These are phyloP conservation scores for Leccinum incarnatum DNA, from an alignment of 768 basidiomycete genomes.

Conservation along the genomic window DNA sequence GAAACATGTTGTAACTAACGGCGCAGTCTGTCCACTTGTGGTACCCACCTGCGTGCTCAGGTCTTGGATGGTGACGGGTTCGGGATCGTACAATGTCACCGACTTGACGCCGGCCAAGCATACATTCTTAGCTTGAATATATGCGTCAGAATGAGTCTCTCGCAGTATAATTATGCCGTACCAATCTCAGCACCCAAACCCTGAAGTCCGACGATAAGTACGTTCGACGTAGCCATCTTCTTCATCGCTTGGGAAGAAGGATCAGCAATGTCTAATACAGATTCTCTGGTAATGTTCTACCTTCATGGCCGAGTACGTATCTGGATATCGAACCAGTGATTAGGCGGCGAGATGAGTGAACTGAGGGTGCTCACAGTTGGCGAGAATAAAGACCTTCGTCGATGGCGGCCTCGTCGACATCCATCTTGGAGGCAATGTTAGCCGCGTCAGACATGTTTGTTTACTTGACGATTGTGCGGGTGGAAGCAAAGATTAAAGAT, in stretches of 20 bases:
- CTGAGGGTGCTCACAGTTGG: conserved; percentile 65
- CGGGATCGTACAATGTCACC: conserved; percentile 93
- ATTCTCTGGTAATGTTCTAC: conserved; percentile 36
- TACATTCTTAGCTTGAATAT: conserved; percentile 77
- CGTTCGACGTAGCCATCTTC: conserved; percentile 95
- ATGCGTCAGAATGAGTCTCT: conserved; percentile 15
- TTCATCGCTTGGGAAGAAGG: conserved; percentile 81
- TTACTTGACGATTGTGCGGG: conserved; percentile 1
- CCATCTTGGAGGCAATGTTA: conserved; percentile 57
- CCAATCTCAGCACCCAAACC: conserved; percentile 97
- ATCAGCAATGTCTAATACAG: conserved; percentile 16
- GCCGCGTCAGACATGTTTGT: conserved; percentile 36
- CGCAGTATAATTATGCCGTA: conserved; percentile 28
- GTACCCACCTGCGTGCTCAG: conserved; percentile 81
- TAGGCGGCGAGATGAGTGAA: conserved; percentile 9
- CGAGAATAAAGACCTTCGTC: conserved; percentile 94
- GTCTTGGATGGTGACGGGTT: conserved; percentile 83
- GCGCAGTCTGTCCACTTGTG: background rate
- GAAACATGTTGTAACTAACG: conserved; percentile 9
- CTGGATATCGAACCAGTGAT: conserved; percentile 39
- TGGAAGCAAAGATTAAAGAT: conserved; percentile 9
- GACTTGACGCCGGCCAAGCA: conserved; percentile 96
- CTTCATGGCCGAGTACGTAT: conserved; percentile 97
- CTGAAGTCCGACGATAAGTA: conserved; percentile 87
- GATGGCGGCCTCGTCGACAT: conserved; percentile 83